A percentile compares a stretch with the other conserved stretches of the same genome.
These are phyloP conservation scores for Aspergillus leporis DNA, from an alignment of 495 filamentous ascomycete genomes.

Conservation along the genomic window DNA sequence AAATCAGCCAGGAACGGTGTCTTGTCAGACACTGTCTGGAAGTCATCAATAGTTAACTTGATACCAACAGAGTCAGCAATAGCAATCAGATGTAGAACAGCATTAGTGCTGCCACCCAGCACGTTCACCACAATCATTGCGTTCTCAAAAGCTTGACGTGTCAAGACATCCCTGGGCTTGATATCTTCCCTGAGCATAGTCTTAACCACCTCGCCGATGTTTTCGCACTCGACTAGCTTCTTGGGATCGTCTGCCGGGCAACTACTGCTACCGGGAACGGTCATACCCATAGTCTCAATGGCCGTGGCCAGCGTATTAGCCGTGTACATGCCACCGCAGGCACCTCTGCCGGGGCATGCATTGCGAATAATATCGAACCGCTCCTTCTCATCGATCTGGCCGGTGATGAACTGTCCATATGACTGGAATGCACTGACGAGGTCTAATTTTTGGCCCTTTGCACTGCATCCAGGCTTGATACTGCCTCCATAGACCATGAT, in stretches of 20 bases:
- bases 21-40: constrained; percentile 89
- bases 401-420: constrained; percentile 91
- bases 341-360: constrained; percentile 89
- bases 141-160: constrained; percentile 89
- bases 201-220: constrained; percentile 82
- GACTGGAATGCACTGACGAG: constrained; percentile 97
- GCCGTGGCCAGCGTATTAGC: constrained; percentile 98
- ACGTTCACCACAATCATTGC: constrained; percentile 96
- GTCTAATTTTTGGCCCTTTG: constrained; percentile 76
- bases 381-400: constrained; percentile 86
- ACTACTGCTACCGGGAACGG: constrained; percentile 87
- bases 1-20: constrained; percentile 95
- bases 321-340: constrained; percentile 99
- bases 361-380: constrained; percentile 93
- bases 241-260: constrained; percentile 87
- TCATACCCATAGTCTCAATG: constrained; percentile 95
- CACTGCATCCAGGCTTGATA: constrained; percentile 85
- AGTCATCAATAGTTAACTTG: constrained; percentile 94
- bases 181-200: constrained; percentile 86
- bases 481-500: constrained; percentile 97
- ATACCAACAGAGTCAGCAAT: constrained; percentile 94
- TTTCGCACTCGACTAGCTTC: constrained; percentile 80
- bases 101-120: constrained; percentile 94
- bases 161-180: constrained; percentile 84
- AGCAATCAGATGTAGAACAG: constrained; percentile 93